A percentile compares a stretch with the other conserved stretches of the same genome.
Conservation (phyloP, 768 basidiomycete genomes). For the Amanita subjunquillea region DNA sequence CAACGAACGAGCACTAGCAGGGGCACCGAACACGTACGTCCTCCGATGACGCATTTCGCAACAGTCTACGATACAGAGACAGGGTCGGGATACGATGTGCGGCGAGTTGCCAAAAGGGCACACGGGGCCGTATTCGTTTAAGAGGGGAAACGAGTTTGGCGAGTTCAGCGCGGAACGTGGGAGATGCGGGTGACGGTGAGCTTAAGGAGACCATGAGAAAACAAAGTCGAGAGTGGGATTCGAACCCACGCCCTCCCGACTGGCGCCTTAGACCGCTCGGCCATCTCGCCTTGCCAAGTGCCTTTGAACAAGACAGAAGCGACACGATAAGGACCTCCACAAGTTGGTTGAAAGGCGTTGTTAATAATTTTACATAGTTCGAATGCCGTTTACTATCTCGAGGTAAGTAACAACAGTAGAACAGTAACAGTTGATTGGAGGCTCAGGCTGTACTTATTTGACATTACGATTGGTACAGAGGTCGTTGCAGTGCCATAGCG, state of each 20-base stretch:
- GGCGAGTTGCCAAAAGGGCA: conserved; percentile 58
- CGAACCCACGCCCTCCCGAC: conserved; percentile 38
- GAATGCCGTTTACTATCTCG: too few relatives aligned
- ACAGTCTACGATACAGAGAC: conserved; percentile 63
- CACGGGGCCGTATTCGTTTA: conserved; percentile 45
- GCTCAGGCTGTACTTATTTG: too few relatives aligned
- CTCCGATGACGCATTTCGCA: conserved; percentile 42
- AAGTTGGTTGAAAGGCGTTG: too few relatives aligned
- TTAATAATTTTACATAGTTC: too few relatives aligned
- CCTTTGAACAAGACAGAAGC: background rate
- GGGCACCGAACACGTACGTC: conserved; percentile 29
- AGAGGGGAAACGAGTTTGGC: conserved; percentile 44
- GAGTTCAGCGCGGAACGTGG: conserved; percentile 41
- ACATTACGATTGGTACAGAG: too few relatives aligned
- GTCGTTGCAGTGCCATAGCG: too few relatives aligned
- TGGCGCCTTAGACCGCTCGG: conserved; percentile 89
- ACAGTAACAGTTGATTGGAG: too few relatives aligned
- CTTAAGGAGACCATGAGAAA: background rate
- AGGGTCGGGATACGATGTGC: conserved; percentile 72
- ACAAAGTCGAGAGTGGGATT: conserved; percentile 33
- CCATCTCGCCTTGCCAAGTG: conserved; percentile 42
- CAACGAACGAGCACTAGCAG: background rate
- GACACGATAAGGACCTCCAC: background rate
- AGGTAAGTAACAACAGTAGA: too few relatives aligned
- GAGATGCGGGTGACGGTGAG: conserved; percentile 19